Base-by-base conservation (phyloP, 768 basidiomycete genomes). In the Postia placenta region DNA sequence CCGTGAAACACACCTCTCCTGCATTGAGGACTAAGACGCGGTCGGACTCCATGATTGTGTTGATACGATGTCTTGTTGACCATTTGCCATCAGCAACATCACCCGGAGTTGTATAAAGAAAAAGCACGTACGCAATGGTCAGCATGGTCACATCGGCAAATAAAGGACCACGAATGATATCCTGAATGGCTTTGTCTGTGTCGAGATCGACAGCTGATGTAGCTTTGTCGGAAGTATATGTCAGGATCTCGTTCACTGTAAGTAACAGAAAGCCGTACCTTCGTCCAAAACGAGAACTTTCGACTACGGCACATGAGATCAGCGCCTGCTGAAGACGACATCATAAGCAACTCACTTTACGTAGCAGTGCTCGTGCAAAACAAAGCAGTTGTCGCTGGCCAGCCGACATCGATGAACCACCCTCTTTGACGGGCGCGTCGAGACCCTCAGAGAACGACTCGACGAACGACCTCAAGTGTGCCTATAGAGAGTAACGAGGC, bases 201-300 rank as follows among this genome's bases (percentile, higher is more conserved):
- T 94, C 90, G 27, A 93, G 70, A 64, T 94, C 92, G 43, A 94
- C 90, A 17, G 91, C 90, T 30, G 85, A 89, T 4, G 91, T 94
- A 2, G 91, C 88, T 87, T 51, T 12, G 28, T 5, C 45, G 42
- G 23, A 48, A 53, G n/a, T n/a, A n/a, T n/a, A n/a, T n/a, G n/a
- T n/a, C n/a, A n/a, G n/a, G 36, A 20, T 22, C 39, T 40, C 25
- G 9, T 33, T 7, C 7, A 22, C 38, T n/a, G 19, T 4, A 12
- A 12, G 11, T 5, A 28, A 36, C 15, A 28, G 11, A 20, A 42
- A 11, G 35, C 56, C 57, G 55, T 58, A 80, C 86, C 89, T 79
- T 97, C 94, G 60, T 96, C 94, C n/a, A 97, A 72, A 0, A 96
- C 89, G 5, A 97, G 72, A 30, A 96, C 85, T 66, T 85, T 93